Evolutionary conservation across 2,329 filamentous ascomycete species (phyloP).

Genomic region (Sporothrix inflata): DNA sequence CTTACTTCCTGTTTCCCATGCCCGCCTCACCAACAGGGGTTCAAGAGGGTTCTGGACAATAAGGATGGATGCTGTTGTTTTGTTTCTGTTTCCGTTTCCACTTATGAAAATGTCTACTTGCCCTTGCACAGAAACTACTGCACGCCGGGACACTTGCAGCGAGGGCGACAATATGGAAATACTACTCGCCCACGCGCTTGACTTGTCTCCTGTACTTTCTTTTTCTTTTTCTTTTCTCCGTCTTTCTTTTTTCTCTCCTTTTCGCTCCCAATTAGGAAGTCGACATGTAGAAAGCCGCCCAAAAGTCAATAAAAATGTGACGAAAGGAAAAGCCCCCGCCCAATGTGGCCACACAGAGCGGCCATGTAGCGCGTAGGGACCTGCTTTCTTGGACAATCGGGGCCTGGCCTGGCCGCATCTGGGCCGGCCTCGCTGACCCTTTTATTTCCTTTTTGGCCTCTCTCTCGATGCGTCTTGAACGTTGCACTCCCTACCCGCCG

Average conservation of each 20-base stretch:
- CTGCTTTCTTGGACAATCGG: background rate
- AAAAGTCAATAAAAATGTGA: background rate
- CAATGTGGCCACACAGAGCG: background rate
- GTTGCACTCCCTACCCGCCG: background rate
- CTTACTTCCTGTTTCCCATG: background rate
- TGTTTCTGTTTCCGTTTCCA: background rate
- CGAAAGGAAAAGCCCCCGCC: background rate
- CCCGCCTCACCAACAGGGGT: background rate
- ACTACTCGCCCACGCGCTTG: background rate
- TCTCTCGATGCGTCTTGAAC: background rate
- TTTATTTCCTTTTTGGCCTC: background rate
- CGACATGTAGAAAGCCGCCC: background rate
- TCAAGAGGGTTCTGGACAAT: background rate
- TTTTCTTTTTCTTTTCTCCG: background rate
- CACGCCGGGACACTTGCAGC: background rate
- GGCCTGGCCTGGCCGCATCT: background rate
- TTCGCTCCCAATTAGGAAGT: background rate
- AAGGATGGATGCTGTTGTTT: background rate
- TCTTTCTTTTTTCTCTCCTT: background rate
- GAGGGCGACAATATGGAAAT: background rate
- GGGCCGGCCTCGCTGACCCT: background rate
- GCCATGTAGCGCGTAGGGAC: slow-evolving; percentile 3
- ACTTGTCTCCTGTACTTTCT: background rate
- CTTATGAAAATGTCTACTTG: background rate
- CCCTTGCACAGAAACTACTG: slow-evolving; percentile 17